Conservation (phyloP, 805 yeast genomes). For the Pichia paraexigua region DNA sequence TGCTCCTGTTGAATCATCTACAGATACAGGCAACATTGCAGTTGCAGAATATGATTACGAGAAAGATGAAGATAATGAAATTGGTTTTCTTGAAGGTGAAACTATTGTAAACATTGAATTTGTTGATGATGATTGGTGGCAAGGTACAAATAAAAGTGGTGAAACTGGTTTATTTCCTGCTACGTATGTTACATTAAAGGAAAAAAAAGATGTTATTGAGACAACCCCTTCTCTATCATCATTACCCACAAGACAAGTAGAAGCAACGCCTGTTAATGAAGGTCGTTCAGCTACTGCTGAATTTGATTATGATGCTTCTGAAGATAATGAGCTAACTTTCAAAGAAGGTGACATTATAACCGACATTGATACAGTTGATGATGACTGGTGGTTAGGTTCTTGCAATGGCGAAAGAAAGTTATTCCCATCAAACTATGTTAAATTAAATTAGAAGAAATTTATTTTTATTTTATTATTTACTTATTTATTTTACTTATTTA, state of each 20-base stretch:
- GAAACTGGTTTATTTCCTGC: conserved; percentile 53
- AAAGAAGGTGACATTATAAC: conserved; percentile 74
- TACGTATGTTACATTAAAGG: conserved; percentile 38
- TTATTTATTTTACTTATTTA: background rate
- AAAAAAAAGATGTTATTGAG: conserved; percentile 15
- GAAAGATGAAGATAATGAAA: conserved; percentile 71
- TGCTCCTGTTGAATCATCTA: conserved; percentile 9
- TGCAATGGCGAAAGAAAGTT: conserved; percentile 71
- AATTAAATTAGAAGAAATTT: conserved; percentile 12
- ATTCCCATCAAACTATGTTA: conserved; percentile 89
- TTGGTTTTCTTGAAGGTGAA: conserved; percentile 61
- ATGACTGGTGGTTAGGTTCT: conserved; percentile 96
- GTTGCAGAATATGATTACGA: conserved; percentile 75
- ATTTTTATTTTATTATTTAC: background rate
- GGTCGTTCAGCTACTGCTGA: conserved; percentile 53
- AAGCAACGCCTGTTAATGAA: conserved; percentile 17
- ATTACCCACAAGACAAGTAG: conserved; percentile 4
- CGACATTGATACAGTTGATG: conserved; percentile 83
- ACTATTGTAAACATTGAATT: conserved; percentile 55
- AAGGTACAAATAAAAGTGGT: conserved; percentile 30
- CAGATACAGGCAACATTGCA: conserved; percentile 36
- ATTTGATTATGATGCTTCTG: conserved; percentile 81
- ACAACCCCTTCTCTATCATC: conserved; percentile 15
- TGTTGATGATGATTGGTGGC: conserved; percentile 72
- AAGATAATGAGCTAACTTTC: conserved; percentile 84